These are phyloP conservation scores for Taphrina betulina DNA, from an alignment of 1,139 yeast genomes.

Conservation along the genomic window DNA sequence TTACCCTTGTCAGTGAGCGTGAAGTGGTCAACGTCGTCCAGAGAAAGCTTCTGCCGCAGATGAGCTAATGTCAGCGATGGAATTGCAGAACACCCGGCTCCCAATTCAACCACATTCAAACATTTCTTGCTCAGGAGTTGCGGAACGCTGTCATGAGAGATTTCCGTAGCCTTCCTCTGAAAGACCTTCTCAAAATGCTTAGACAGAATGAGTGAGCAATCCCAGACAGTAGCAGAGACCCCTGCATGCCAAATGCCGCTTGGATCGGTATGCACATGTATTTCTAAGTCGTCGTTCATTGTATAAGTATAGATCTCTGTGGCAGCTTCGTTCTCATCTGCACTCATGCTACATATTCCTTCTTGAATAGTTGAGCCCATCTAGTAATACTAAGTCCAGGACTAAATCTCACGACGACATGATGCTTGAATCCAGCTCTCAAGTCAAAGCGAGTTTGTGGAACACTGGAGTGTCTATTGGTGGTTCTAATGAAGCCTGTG, in stretches of 20 bases:
- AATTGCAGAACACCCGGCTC: constrained; percentile 11
- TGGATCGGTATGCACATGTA: constrained; percentile 3
- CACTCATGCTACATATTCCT: constrained; percentile 11
- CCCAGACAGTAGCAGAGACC: constrained; percentile 19
- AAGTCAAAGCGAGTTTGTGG: no score
- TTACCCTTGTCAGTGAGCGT: background rate
- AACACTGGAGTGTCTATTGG: no score
- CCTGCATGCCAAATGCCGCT: constrained; percentile 18
- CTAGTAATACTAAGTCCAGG: no score
- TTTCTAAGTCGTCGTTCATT: constrained; percentile 1
- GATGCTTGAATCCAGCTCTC: no score
- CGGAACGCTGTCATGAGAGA: background rate
- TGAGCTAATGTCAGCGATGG: constrained; percentile 1
- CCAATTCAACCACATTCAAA: constrained; percentile 3
- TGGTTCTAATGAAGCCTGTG: no score
- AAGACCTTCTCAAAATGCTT: constrained; percentile 9
- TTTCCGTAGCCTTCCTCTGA: background rate
- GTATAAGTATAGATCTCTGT: background rate
- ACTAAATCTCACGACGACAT: no score
- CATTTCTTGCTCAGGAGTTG: background rate
- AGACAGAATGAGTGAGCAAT: constrained; percentile 5
- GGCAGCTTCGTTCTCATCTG: background rate
- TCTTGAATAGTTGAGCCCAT: no score
- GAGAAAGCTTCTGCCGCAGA: background rate
- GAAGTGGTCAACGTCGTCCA: background rate